Conservation (phyloP, 2,329 filamentous ascomycete genomes). For the Penicillium sp. region DNA sequence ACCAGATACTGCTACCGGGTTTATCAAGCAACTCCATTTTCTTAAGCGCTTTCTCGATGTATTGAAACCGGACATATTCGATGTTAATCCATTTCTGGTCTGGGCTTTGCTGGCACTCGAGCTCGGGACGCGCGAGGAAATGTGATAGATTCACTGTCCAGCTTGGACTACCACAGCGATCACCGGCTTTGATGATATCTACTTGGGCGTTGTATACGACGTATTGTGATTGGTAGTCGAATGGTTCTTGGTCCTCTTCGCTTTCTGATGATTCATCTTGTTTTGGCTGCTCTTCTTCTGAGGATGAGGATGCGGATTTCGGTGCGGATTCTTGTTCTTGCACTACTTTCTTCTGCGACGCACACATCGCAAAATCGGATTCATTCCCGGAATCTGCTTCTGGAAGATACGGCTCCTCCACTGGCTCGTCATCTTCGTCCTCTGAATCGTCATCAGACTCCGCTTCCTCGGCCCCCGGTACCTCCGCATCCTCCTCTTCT, state of each 20-base stretch:
- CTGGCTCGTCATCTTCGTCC: background rate
- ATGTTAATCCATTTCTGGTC: background rate
- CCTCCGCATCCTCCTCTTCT: background rate
- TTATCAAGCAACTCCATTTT: background rate
- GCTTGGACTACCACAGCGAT: background rate
- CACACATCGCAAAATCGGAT: too few relatives aligned
- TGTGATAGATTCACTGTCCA: background rate
- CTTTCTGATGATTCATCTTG: too few relatives aligned
- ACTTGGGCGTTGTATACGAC: background rate
- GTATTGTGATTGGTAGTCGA: background rate
- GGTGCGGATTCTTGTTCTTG: too few relatives aligned
- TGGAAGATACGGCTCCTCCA: too few relatives aligned
- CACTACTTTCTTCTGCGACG: too few relatives aligned
- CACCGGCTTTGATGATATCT: background rate
- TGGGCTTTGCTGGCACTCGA: background rate
- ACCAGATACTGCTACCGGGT: background rate
- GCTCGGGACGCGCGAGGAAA: background rate
- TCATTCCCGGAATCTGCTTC: too few relatives aligned
- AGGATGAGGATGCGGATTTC: too few relatives aligned
- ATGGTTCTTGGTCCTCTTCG: background rate
- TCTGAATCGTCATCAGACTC: background rate
- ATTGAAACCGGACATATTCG: background rate
- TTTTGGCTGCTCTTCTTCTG: too few relatives aligned
- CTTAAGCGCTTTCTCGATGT: background rate
- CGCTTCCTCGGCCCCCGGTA: background rate